Conservation (phyloP, 208 protist genomes). For the Trypanosomatidae sp. region DNA sequence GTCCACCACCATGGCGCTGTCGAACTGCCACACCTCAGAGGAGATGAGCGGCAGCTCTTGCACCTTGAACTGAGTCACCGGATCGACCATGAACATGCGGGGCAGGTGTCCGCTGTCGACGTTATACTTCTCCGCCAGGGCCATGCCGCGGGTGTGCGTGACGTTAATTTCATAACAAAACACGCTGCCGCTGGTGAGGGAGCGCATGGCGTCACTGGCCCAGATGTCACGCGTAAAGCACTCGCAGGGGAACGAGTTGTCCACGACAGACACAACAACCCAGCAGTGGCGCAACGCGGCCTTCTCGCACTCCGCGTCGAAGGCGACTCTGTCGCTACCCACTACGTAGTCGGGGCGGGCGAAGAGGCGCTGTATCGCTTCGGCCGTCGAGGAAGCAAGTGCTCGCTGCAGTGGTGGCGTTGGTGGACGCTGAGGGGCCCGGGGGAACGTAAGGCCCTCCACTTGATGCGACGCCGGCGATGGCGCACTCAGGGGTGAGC, state of each 20-base stretch:
- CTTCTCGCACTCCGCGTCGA: conserved; percentile 43
- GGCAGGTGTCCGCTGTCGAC: conserved; percentile 38
- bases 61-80: conserved; percentile 56
- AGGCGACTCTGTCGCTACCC: conserved; percentile 21
- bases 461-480: conserved; percentile 15
- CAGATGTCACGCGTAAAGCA: conserved; percentile 82
- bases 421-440: conserved; percentile 16
- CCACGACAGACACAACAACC: conserved; percentile 60
- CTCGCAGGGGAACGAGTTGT: conserved; percentile 50
- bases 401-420: conserved; percentile 14
- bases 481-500: conserved; percentile 27
- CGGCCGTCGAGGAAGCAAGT: conserved; percentile 19
- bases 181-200: conserved; percentile 35
- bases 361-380: conserved; percentile 37
- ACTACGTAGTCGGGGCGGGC: conserved; percentile 50
- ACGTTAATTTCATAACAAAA: conserved; percentile 61
- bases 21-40: conserved; percentile 23
- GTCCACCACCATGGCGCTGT: conserved; percentile 45
- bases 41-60: conserved; percentile 29
- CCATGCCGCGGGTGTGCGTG: conserved; percentile 30
- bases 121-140: conserved; percentile 46
- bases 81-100: conserved; percentile 66
- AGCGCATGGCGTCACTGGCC: conserved; percentile 39
- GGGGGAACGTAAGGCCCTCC: conserved; percentile 13
- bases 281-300: conserved; percentile 47